Evolutionary conservation across 2,329 filamentous ascomycete species (phyloP).

Genomic region (Trichoderma asperellum): DNA sequence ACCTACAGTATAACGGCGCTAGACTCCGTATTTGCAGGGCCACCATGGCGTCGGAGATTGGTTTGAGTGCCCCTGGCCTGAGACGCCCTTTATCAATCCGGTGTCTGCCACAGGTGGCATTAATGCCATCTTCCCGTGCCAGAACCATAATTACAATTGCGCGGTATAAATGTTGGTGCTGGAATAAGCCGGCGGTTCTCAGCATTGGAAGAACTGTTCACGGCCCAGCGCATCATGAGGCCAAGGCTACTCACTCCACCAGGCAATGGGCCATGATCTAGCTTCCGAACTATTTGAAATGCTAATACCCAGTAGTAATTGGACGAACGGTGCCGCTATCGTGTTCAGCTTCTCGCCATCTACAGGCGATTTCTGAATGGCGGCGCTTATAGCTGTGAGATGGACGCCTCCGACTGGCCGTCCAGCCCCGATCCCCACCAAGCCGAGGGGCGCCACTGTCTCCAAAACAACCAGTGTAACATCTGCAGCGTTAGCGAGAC

Average conservation of each 20-base stretch:
- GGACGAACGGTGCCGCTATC: neutral
- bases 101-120: neutral
- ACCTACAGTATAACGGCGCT: neutral
- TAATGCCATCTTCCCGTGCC: neutral
- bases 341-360: neutral
- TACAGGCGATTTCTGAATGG: neutral
- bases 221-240: neutral
- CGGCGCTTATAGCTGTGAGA: constrained; percentile 20
- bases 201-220: neutral
- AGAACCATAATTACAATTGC: neutral
- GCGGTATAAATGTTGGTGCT: neutral
- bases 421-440: constrained; percentile 1
- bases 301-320: neutral
- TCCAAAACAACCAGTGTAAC: constrained; percentile 27
- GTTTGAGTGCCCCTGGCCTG: constrained; percentile 16
- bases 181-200: neutral
- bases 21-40: constrained; percentile 1
- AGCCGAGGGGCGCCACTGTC: constrained; percentile 20
- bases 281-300: neutral
- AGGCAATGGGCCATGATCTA: neutral
- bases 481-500: constrained; percentile 22
- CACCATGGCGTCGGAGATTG: constrained; percentile 21
- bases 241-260: neutral
- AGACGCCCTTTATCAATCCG: constrained; percentile 2
- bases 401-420: constrained; percentile 23